Evolutionary conservation across 202 grass and related monocot genomes (phyloP), one percentile per base, ranked within the genome.

Genomic region (Schoenoplectus triqueter): DNA sequence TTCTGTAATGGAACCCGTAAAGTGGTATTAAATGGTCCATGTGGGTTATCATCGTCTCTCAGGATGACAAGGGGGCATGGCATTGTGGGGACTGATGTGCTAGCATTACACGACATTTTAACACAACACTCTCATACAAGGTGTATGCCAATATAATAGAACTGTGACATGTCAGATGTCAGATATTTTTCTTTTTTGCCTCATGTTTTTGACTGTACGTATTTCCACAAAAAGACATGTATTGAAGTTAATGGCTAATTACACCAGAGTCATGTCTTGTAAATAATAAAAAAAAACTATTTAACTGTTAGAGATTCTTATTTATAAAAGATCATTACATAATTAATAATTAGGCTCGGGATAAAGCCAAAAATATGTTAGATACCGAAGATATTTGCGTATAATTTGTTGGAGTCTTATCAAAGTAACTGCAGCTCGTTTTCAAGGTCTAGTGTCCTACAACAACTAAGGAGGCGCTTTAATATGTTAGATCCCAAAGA

Each of bases 381-480:
- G 65, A 41, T 71, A 46, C 44, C 2, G 9, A 48, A 46, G 44
- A 1, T 81, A 6, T 5, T 54, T 66, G 49, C 45, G 49, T 59
- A 42, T 69, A 59, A 67, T 48, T 21, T 81, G 19, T 48, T 69
- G 39, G 46, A 47, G 40, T 3, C 31, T 65, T 22, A 3, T 51
- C 17, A 52, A 49, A 66, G 3, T 7, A 52, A 75, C 3, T 67
- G 20, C 50, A 6, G 14, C 4, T 66, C 49, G 13, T 54, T 7
- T 83, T 17, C 15, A 56, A 54, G 10, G 51, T 14, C 10, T 77
- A 77, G 1, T 41, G 66, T 40, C 81, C 63, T 83, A 45, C 81
- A 83, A 66, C 81, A 83, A 83, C 81, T 69, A 69, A 70, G 65
- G 81, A 71, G 81, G 50, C 81, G 44, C 45, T 71, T 83, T 54